Evolutionary conservation across 192 early-diverging fungal species (phyloP).

Genomic region (Physocladia obscura): DNA sequence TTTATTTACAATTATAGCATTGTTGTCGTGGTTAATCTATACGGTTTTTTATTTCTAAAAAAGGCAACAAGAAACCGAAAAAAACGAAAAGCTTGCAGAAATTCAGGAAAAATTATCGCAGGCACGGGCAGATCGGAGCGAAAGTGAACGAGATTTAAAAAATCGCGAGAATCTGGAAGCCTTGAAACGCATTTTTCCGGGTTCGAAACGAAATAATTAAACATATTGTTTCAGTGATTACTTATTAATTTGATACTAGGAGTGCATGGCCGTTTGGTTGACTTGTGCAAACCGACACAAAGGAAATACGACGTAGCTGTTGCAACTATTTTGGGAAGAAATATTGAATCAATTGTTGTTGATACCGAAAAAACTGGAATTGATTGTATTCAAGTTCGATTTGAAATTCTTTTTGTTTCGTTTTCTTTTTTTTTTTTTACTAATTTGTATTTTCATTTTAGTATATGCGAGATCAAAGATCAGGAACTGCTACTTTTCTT

Average conservation of each 20-base stretch:
- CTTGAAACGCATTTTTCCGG: conserved; percentile 82
- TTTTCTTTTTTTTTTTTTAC: not conserved
- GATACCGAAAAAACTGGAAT: conserved; percentile 89
- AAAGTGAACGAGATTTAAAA: conserved; percentile 76
- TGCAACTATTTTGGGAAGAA: conserved; percentile 82
- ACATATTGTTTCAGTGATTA: conserved; percentile 12
- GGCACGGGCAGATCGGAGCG: conserved; percentile 78
- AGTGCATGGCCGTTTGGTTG: conserved; percentile 83
- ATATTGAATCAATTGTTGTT: conserved; percentile 94
- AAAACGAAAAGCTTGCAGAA: conserved; percentile 83
- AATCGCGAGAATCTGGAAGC: conserved; percentile 75
- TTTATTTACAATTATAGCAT: conserved; percentile 22
- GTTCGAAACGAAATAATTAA: too few species aligned
- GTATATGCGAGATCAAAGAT: conserved; percentile 88
- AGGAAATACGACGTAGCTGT: conserved; percentile 86
- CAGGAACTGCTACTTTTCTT: conserved; percentile 90
- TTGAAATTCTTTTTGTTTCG: not conserved
- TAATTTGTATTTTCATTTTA: conserved; percentile 28
- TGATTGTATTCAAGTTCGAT: conserved; percentile 85
- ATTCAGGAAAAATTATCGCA: conserved; percentile 74
- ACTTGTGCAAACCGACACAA: conserved; percentile 91
- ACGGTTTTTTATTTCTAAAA: not conserved
- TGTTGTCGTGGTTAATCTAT: not conserved
- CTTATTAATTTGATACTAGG: conserved; percentile 28
- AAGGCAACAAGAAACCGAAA: conserved; percentile 66